These are phyloP conservation scores for Phytopythium boreale DNA, from an alignment of 352 stramenopile species.

Conservation along the genomic window DNA sequence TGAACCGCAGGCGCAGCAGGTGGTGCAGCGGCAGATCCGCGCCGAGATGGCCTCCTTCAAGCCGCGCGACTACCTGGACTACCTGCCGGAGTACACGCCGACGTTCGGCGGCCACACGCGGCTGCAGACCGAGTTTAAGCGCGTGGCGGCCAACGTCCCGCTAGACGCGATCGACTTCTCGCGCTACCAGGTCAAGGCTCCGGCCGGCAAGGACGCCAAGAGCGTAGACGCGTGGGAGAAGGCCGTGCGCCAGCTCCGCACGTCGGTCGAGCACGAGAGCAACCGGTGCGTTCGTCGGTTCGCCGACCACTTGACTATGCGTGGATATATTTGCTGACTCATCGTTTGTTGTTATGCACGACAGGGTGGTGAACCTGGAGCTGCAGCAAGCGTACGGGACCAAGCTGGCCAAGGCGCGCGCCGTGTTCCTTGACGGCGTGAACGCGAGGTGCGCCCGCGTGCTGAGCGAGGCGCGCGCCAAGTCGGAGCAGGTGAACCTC, in stretches of 20 bases:
- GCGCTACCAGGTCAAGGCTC: constrained; percentile 55
- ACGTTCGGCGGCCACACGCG: constrained; percentile 48
- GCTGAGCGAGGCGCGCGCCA: constrained; percentile 32
- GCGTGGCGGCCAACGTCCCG: constrained; percentile 59
- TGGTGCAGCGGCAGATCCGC: constrained; percentile 63
- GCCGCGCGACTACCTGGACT: constrained; percentile 59
- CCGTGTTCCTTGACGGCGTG: constrained; percentile 59
- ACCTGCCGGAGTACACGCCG: constrained; percentile 52
- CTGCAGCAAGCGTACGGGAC: constrained; percentile 71
- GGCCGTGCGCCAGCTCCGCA: constrained; percentile 44
- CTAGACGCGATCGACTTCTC: constrained; percentile 75
- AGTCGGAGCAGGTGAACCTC: constrained; percentile 55
- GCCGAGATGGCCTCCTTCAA: constrained; percentile 72
- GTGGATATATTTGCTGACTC: constrained; percentile 6
- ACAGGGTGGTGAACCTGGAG: constrained; percentile 69
- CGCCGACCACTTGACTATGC: neutral
- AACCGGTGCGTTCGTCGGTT: constrained; percentile 31
- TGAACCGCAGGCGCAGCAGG: constrained; percentile 34
- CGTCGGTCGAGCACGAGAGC: constrained; percentile 57
- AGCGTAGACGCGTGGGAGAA: constrained; percentile 52
- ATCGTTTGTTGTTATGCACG: neutral
- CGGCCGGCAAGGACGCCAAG: constrained; percentile 31
- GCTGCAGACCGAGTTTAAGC: constrained; percentile 69
- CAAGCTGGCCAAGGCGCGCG: constrained; percentile 61
- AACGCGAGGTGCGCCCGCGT: constrained; percentile 50